These are phyloP conservation scores for Talaromyces liani DNA, from an alignment of 495 filamentous ascomycete species.

Conservation along the genomic window DNA sequence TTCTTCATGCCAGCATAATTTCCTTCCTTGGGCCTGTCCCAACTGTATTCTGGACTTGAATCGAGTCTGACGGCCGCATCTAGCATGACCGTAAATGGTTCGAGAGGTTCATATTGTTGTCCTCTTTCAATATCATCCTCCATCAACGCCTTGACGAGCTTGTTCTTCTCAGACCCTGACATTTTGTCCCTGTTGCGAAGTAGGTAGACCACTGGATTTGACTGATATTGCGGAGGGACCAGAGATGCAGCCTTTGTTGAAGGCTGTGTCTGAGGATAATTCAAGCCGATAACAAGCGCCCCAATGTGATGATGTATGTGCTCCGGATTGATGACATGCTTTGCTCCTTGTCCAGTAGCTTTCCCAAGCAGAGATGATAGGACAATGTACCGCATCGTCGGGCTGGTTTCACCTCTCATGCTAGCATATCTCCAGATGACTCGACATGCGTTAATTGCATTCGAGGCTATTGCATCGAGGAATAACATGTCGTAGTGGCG, in stretches of 20 bases:
- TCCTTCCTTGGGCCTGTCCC: constrained; percentile 20
- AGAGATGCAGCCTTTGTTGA: constrained; percentile 9
- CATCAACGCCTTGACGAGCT: constrained; percentile 19
- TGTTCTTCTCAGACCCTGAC: neutral
- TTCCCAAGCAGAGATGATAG: constrained; percentile 21
- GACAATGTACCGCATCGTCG: constrained; percentile 26
- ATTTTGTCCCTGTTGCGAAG: constrained; percentile 11
- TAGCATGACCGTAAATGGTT: constrained; percentile 26
- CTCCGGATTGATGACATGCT: constrained; percentile 7
- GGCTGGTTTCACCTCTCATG: constrained; percentile 25
- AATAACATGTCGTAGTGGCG: constrained; percentile 28
- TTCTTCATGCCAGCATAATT: constrained; percentile 16
- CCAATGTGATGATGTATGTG: constrained; percentile 17
- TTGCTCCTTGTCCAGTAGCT: neutral
- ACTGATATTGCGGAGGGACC: constrained; percentile 24
- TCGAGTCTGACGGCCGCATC: constrained; percentile 24
- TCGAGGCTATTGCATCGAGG: constrained; percentile 27
- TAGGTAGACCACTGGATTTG: constrained; percentile 24
- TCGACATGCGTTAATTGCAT: constrained; percentile 34
- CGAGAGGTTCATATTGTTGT: constrained; percentile 13
- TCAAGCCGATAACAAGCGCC: constrained; percentile 28
- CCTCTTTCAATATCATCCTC: constrained; percentile 22
- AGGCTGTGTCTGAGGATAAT: constrained; percentile 14
- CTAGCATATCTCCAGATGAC: constrained; percentile 45
- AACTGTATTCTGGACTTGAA: neutral